phyloP scores from a whole-genome alignment of 225 moss, liverwort and hornwort genomes.

The Lunularia cruciata region DNA sequence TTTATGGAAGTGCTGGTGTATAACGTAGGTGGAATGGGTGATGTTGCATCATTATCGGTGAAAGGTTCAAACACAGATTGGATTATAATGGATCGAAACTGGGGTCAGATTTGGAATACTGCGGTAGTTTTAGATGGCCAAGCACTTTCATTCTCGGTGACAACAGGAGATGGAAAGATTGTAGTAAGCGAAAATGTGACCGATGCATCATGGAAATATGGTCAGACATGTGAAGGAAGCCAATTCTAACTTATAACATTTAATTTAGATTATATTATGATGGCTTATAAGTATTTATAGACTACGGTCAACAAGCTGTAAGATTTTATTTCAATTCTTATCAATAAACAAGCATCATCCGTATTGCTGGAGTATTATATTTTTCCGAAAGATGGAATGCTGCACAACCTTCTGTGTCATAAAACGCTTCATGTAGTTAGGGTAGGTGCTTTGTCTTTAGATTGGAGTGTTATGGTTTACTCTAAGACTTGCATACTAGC shows the following conservation, averaged over 20 bases:
- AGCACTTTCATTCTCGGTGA: constrained; percentile 46
- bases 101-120: constrained; percentile 58
- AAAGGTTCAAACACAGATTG: constrained; percentile 33
- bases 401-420: no score
- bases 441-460: no score
- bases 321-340: no score
- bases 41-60: constrained; percentile 42
- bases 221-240: constrained; percentile 53
- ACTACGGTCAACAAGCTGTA: no score
- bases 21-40: constrained; percentile 64
- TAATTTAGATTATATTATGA: no score
- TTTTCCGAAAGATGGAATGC: no score
- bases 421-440: no score
- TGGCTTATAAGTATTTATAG: no score
- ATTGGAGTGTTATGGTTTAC: no score
- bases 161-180: constrained; percentile 41
- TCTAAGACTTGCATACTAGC: no score
- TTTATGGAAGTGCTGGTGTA: constrained; percentile 57
- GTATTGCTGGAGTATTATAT: no score
- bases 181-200: constrained; percentile 36
- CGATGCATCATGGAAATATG: constrained; percentile 46
- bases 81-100: constrained; percentile 40
- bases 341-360: no score
- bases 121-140: constrained; percentile 35
- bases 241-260: constrained; percentile 25